Percentiles rank a stretch among this genome's conserved stretches.
Evolutionary conservation across 1,284 basidiomycete species (phyloP).

Genomic region (Pisolithus thermaeus): DNA sequence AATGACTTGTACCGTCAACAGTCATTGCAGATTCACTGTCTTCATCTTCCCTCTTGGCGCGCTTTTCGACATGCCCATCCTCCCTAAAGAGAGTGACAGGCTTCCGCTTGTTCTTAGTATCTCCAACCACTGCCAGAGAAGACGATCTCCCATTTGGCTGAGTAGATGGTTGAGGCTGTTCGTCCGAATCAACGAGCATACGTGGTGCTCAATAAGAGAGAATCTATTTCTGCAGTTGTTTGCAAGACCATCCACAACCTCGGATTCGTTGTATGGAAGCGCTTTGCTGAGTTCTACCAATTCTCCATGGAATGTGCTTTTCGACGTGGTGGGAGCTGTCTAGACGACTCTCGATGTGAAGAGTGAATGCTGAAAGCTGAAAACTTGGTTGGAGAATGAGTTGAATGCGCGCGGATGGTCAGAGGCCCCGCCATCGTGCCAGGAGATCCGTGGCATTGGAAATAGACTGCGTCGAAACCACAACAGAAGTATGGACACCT

Average conservation of each 20-base stretch:
- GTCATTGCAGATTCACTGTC: conserved; percentile 28
- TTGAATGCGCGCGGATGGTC: conserved; percentile 28
- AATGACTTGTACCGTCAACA: conserved; percentile 26
- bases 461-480: conserved; percentile 6
- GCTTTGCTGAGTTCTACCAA: conserved; percentile 77
- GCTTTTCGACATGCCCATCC: conserved; percentile 48
- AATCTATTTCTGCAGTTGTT: conserved; percentile 62
- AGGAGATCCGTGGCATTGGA: conserved; percentile 25
- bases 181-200: conserved; percentile 49
- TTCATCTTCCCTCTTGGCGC: conserved; percentile 39
- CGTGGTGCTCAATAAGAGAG: conserved; percentile 62
- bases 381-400: conserved; percentile 50
- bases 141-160: conserved; percentile 15
- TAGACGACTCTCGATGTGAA: conserved; percentile 65
- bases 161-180: conserved; percentile 18
- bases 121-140: conserved; percentile 6
- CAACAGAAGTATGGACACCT: too few relatives aligned
- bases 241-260: conserved; percentile 54
- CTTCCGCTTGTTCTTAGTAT: conserved; percentile 40
- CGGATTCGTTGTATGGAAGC: conserved; percentile 77
- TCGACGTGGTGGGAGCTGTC: conserved; percentile 59
- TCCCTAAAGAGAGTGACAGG: conserved; percentile 35
- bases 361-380: conserved; percentile 69
- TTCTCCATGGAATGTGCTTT: conserved; percentile 76
- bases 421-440: conserved; percentile 38